Evolutionary conservation across 495 filamentous ascomycete species (phyloP).

Genomic region (Immersiella caudata): DNA sequence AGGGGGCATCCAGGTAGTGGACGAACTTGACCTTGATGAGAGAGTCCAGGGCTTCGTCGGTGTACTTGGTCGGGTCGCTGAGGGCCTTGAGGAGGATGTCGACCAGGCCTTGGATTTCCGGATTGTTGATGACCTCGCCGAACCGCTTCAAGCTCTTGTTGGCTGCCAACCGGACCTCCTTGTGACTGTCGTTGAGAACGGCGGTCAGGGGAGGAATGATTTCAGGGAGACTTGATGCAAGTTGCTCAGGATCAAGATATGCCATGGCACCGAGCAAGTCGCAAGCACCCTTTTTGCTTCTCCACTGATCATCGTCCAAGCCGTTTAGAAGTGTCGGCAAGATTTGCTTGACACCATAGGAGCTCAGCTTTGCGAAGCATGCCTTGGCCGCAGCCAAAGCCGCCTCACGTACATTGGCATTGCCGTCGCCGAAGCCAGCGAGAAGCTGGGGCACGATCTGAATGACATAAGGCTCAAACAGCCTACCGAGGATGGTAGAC

Average conservation of each 20-base stretch:
- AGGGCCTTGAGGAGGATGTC: constrained; percentile 91
- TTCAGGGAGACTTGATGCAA: constrained; percentile 87
- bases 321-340: constrained; percentile 90
- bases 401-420: constrained; percentile 85
- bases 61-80: constrained; percentile 96
- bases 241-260: constrained; percentile 91
- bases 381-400: constrained; percentile 92
- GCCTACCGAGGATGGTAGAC: constrained; percentile 77
- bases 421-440: constrained; percentile 84
- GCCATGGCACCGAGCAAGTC: constrained; percentile 97
- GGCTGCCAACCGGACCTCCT: constrained; percentile 87
- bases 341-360: constrained; percentile 93
- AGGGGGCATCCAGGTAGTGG: constrained; percentile 95
- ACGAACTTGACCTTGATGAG: constrained; percentile 95
- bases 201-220: constrained; percentile 94
- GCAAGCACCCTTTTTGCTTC: constrained; percentile 96
- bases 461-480: constrained; percentile 95
- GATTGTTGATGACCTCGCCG: constrained; percentile 97
- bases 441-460: constrained; percentile 92
- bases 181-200: constrained; percentile 96
- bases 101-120: constrained; percentile 90
- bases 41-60: constrained; percentile 89
- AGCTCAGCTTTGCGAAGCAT: constrained; percentile 89
- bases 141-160: constrained; percentile 97
- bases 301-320: constrained; percentile 93